Base-by-base conservation (phyloP, 2,329 filamentous ascomycete species). In the Coniochaeta hoffmannii region DNA sequence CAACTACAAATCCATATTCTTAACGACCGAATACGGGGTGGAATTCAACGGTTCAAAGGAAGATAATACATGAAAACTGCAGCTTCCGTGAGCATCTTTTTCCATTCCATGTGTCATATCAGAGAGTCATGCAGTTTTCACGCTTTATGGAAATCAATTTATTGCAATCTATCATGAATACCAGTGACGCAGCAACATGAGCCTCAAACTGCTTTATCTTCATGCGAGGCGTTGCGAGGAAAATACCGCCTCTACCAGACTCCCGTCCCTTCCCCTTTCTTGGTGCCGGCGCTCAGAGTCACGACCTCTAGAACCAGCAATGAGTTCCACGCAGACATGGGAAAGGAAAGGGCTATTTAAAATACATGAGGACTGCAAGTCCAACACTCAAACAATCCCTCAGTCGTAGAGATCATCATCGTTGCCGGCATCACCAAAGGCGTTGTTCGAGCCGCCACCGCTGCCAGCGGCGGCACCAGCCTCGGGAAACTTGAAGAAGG, bases 331-430 rank as follows among this genome's bases (percentile, higher is more conserved):
- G 8, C n/a, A 4, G 26, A 4, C 41, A 28, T 46, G 41, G 22
- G 14, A 38, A 36, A 31, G 31, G 53, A 53, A 38, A 55, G 56
- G 49, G 55, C 72, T 70, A 70, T 71, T 70, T 78, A 78, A 67
- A 79, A 71, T 79, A 78, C 75, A 79, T 54, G n/a, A 41, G 50
- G 54, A 55, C 58, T 56, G 54, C 56, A 60, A 58, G 56, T 65
- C 59, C 59, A 62, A 58, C 54, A 56, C 54, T 58, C 60, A 60
- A n/a, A 14, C 22, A 32, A 24, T 38, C 22, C 3, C 73, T 82
- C 92, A 97, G 76, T 96, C 90, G 74, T 97, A 97, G 71, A 97
- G 89, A 76, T 92, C 93, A 74, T 97, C 93, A 69, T 97, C 93
- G 71, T 96, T 92, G 66, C 90, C 93, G 63, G 85, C 89, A 66